Percentiles rank a stretch among this genome's conserved stretches.
These are phyloP conservation scores for Barnettozyma siamensis DNA, from an alignment of 805 yeast species.

Conservation along the genomic window DNA sequence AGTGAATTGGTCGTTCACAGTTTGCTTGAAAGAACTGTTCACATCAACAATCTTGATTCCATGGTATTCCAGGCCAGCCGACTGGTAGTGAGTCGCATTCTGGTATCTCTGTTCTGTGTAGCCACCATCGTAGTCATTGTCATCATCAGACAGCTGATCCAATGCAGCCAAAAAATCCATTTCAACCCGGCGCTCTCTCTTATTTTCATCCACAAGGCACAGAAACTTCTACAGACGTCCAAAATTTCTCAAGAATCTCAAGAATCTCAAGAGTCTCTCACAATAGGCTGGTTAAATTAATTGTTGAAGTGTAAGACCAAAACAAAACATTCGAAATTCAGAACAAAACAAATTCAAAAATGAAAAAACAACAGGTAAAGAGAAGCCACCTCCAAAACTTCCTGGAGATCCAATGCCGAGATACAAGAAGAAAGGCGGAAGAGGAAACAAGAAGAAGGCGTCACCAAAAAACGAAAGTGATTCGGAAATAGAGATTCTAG, in stretches of 20 bases:
- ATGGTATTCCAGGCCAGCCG: background rate
- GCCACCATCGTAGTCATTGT: background rate
- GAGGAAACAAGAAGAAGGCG: background rate
- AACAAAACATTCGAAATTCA: too few relatives aligned
- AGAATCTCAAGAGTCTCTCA: too few relatives aligned
- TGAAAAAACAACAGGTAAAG: too few relatives aligned
- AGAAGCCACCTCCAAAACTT: background rate
- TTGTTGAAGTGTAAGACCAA: too few relatives aligned
- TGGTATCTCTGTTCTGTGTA: too few relatives aligned
- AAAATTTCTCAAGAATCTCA: too few relatives aligned
- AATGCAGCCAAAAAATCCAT: slow-evolving; percentile 13
- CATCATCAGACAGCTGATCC: slow-evolving; percentile 13
- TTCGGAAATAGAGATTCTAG: background rate
- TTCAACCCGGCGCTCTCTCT: background rate
- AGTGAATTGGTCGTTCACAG: slow-evolving; percentile 7
- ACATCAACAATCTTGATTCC: slow-evolving; percentile 9
- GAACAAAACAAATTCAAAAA: too few relatives aligned
- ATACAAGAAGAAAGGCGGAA: background rate
- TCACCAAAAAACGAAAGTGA: background rate
- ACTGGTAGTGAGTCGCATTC: too few relatives aligned
- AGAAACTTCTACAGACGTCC: too few relatives aligned
- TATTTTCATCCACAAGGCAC: background rate
- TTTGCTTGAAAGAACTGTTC: slow-evolving; percentile 2
- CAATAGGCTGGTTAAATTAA: too few relatives aligned
- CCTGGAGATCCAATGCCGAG: background rate